Base-by-base conservation (phyloP, 1,139 yeast species). In the Blastobotrys illinoisensis region DNA sequence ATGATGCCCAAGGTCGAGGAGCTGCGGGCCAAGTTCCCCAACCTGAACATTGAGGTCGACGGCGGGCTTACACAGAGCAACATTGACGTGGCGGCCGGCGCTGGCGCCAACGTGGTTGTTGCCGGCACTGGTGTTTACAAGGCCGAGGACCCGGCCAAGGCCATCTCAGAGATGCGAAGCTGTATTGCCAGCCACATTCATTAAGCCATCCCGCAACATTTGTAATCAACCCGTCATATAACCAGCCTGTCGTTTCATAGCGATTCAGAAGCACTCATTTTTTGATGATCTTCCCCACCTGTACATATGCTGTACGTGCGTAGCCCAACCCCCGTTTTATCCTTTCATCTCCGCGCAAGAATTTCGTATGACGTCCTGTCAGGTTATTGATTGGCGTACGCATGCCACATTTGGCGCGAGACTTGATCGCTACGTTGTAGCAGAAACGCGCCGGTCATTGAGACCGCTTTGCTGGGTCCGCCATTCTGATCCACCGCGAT, bases 51-150 rank as follows among this genome's bases (percentile, higher is more conserved):
- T 63, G 95, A 93, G 74, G 99, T 93, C 36, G 99, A 93, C 69
- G 99, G 99, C 59, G 99, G 99, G 0, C 77, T 93, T 60, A 96
- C 95, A 56, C 84, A 83, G 62, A 90, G 82, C 50, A 93, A 95
- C 5, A 83, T 89, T 54, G 86, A 82, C 53, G 79, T 79, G 43
- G 97, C 97, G 55, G 96, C 98, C 20, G 78, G 79, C 56, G 97
- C 97, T 9, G 98, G 98, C 55, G 99, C 99, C 53, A 93, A 93
- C 70, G 97, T 93, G 49, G 91, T 95, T 68, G 99, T 93, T 53
- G 98, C 99, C 1, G 99, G 99, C 47, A 93, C 99, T 16, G 81
- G 96, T 52, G 95, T 91, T 16, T 93, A 90, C 74, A 83, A 85
- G 60, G 95, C 97, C 13, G 75, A 78, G 5, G 85, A 86, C 62